Conservation (phyloP, 2,329 filamentous ascomycete species). For the Exophiala aquamarina region DNA sequence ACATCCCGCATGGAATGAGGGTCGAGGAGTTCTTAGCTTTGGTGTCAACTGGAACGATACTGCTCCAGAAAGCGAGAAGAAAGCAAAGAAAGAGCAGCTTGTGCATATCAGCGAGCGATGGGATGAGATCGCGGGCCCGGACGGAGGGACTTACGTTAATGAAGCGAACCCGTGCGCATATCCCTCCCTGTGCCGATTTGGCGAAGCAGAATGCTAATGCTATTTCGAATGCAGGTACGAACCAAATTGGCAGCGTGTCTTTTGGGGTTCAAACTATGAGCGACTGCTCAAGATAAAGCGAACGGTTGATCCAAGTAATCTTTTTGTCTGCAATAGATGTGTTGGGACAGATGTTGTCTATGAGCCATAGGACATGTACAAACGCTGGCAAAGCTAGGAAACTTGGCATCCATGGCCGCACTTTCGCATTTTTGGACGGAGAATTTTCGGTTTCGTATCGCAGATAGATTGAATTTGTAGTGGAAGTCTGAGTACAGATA, state of each 20-base stretch:
- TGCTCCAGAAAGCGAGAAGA: slow-evolving; percentile 29
- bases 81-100: slow-evolving; percentile 24
- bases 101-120: slow-evolving; percentile 31
- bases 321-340: slow-evolving; percentile 52
- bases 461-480: no score
- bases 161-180: slow-evolving; percentile 20
- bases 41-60: slow-evolving; percentile 32
- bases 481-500: no score
- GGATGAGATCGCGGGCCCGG: slow-evolving; percentile 29
- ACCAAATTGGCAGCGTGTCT: slow-evolving; percentile 32
- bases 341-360: slow-evolving; percentile 41
- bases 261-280: slow-evolving; percentile 43
- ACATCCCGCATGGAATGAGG: slow-evolving; percentile 31
- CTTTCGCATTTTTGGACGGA: no score
- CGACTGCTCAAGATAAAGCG: slow-evolving; percentile 48
- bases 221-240: slow-evolving; percentile 27
- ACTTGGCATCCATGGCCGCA: no score
- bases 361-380: slow-evolving; percentile 23
- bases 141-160: slow-evolving; percentile 32
- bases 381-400: no score
- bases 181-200: no score
- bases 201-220: background rate
- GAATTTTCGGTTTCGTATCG: no score
- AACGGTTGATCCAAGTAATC: slow-evolving; percentile 46
- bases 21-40: slow-evolving; percentile 30